Evolutionary conservation across 2,329 filamentous ascomycete species (phyloP), one percentile per base, ranked within the genome.

Genomic region (Calonectria fujianensis): DNA sequence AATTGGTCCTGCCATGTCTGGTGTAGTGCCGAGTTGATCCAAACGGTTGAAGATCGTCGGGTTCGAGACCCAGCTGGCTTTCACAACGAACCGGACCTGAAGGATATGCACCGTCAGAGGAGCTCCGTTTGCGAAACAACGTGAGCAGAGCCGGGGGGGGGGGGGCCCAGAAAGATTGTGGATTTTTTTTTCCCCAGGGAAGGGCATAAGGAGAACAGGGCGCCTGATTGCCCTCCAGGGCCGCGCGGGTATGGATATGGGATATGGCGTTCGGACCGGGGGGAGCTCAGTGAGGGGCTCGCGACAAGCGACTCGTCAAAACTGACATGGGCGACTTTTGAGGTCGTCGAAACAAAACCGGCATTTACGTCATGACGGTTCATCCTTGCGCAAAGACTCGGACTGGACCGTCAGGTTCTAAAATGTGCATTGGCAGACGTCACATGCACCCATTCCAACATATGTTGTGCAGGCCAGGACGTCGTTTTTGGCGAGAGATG

Each of bases 261-360:
- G 37, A 37, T 39, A 68, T 52, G 31, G 48, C 45, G n/a, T 57
- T 37, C 27, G 31, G 66, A 24, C 52, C 20, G 32, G 66, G 66
- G 37, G 50, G 41, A 45, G 41, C 18, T 18, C 20, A 24, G 7
- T 37, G 35, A 31, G 45, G 68, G 35, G 50, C 45, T 63, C 32
- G 31, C 52, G 52, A 69, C 67, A 64, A 54, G 45, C 69, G 69
- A 70, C 69, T 64, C 48, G 69, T 70, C 69, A 70, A 48, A 70
- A 52, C 45, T 70, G 59, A 65, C 35, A 37, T 52, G 37, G 45
- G 41, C 32, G n/a, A 39, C 14, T 48, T 31, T 48, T 18, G 31
- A 24, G 41, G 41, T 10, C 65, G 24, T 50, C 39, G 41, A 48
- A 66, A 61, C 57, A 13, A 66, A 64, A 54, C 35, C 24, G 24